Conservation (phyloP, 2,329 filamentous ascomycete species). For the Didymella glomerata region DNA sequence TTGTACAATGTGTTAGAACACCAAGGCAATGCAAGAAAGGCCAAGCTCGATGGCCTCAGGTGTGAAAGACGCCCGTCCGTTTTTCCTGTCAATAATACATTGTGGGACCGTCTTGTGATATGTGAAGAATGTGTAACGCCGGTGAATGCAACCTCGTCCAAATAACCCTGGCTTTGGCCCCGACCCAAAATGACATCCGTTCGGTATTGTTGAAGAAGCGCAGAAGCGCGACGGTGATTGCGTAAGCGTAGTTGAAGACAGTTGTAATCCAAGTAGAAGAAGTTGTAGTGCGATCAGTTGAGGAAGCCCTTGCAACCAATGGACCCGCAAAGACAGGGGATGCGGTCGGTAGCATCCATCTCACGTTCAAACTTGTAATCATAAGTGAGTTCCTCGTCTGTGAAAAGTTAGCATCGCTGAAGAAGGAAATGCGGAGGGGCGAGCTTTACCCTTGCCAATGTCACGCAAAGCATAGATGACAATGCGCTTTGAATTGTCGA, state of each 20-base stretch:
- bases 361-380: conserved; percentile 99
- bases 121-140: conserved; percentile 19
- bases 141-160: conserved; percentile 15
- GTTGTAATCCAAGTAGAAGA: neutral
- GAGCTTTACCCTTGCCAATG: conserved; percentile 85
- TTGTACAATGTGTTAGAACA: conserved; percentile 12
- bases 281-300: conserved; percentile 68
- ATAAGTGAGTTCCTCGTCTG: conserved; percentile 98
- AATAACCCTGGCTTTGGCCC: neutral
- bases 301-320: conserved; percentile 98
- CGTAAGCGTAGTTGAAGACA: conserved; percentile 11
- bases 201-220: conserved; percentile 20
- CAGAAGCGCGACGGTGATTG: conserved; percentile 1
- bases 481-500: conserved; percentile 96
- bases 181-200: neutral
- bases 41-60: neutral
- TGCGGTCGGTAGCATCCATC: conserved; percentile 91
- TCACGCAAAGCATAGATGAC: conserved; percentile 98
- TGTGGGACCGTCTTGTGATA: conserved; percentile 4
- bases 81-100: conserved; percentile 16
- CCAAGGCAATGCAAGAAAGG: conserved; percentile 11
- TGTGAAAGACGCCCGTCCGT: conserved; percentile 1
- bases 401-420: conserved; percentile 34
- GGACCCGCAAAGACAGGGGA: conserved; percentile 96
- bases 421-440: conserved; percentile 7